Percentiles rank a stretch among this genome's conserved stretches.
phyloP scores from a whole-genome alignment of 164 flowering plant species.

The Litsea cubeba region DNA sequence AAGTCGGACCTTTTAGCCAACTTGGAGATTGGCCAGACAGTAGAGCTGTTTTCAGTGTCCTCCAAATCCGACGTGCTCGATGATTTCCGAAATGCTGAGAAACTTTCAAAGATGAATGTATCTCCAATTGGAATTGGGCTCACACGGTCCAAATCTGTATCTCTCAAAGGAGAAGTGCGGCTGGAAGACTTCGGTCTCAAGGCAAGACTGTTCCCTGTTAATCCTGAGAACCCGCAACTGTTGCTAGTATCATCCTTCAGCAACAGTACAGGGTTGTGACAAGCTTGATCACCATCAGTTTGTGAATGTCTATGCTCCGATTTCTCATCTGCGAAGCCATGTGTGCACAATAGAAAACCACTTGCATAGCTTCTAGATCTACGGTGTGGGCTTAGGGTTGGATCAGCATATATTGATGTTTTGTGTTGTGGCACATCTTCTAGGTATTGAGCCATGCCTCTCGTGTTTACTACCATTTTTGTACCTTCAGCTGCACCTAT shows the following conservation, averaged over 20 bases:
- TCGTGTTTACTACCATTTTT: slow-evolving; percentile 51
- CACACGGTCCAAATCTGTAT: slow-evolving; percentile 28
- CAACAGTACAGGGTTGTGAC: slow-evolving; percentile 38
- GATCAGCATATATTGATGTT: slow-evolving; percentile 23
- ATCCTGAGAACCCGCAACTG: slow-evolving; percentile 42
- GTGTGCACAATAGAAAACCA: slow-evolving; percentile 29
- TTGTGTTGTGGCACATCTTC: slow-evolving; percentile 39
- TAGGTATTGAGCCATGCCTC: slow-evolving; percentile 27
- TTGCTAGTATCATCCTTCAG: slow-evolving; percentile 47
- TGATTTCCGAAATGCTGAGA: slow-evolving; percentile 58
- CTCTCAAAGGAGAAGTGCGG: slow-evolving; percentile 29
- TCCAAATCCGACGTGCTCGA: slow-evolving; percentile 71
- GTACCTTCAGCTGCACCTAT: slow-evolving; percentile 31
- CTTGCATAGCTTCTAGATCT: slow-evolving; percentile 60
- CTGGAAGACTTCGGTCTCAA: slow-evolving; percentile 58
- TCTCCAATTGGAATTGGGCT: slow-evolving; percentile 37
- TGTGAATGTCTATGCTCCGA: slow-evolving; percentile 54
- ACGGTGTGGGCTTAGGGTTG: slow-evolving; percentile 34
- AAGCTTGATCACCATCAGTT: slow-evolving; percentile 35
- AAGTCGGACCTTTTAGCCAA: slow-evolving; percentile 71
- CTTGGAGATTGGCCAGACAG: slow-evolving; percentile 50
- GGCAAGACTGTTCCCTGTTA: slow-evolving; percentile 64
- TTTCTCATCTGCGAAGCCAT: slow-evolving; percentile 26
- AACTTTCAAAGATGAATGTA: slow-evolving; percentile 26
- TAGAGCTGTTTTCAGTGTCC: slow-evolving; percentile 38